A percentile compares a stretch with the other conserved stretches of the same genome.
phyloP scores from a whole-genome alignment of 805 yeast genomes.

The Kuraishia floccosa region DNA sequence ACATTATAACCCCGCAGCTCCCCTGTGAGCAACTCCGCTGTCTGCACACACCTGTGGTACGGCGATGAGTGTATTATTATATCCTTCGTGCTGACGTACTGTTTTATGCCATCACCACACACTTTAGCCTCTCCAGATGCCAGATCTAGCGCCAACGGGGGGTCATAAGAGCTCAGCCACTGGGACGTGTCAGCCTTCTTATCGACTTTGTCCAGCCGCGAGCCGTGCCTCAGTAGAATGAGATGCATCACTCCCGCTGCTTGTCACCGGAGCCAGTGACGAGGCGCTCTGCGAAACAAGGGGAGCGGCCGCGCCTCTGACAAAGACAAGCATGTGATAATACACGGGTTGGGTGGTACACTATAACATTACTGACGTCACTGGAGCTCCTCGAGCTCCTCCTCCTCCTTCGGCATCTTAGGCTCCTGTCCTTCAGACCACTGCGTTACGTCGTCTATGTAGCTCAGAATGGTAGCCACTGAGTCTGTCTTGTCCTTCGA shows the following conservation, averaged over 20 bases:
- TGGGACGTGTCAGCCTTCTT: constrained; percentile 10
- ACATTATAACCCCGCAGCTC: constrained; percentile 1
- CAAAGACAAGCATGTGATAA: too few species aligned
- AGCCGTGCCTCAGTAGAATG: constrained; percentile 19
- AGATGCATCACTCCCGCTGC: constrained; percentile 22
- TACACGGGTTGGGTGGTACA: too few species aligned
- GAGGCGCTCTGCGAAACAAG: too few species aligned
- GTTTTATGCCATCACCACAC: constrained; percentile 7
- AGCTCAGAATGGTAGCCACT: constrained; percentile 74
- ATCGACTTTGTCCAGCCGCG: constrained; percentile 16
- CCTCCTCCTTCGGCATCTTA: constrained; percentile 84
- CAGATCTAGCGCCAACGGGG: constrained; percentile 15
- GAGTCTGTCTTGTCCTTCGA: constrained; percentile 54
- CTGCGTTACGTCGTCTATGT: constrained; percentile 94
- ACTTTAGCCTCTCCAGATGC: constrained; percentile 15
- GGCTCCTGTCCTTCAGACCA: constrained; percentile 98
- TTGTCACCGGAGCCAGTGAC: too few species aligned
- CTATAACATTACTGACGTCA: too few species aligned
- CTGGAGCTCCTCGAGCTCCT: too few species aligned
- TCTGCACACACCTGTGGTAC: constrained; percentile 30
- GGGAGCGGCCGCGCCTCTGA: too few species aligned
- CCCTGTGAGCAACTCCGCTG: constrained; percentile 18
- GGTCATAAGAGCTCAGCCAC: constrained; percentile 24
- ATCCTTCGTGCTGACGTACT: constrained; percentile 4
- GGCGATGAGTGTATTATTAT: constrained; percentile 28